Conservation (phyloP, 2,329 filamentous ascomycete species). For the Alternaria sp. region DNA sequence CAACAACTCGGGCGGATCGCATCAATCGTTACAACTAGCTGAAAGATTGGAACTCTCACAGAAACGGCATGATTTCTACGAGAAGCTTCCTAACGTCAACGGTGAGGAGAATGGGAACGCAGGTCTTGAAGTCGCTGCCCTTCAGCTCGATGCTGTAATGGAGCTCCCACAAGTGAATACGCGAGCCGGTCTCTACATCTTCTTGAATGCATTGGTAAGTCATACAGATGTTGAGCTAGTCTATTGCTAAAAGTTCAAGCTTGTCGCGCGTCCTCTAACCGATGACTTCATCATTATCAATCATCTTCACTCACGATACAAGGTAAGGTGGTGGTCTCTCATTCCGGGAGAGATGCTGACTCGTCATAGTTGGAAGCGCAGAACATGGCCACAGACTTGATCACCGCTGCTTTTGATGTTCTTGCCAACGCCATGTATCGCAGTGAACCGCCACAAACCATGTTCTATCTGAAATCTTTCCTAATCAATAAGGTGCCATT, state of each 20-base stretch:
- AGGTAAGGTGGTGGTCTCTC: conserved; percentile 57
- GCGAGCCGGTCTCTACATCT: conserved; percentile 83
- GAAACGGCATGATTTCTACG: conserved; percentile 54
- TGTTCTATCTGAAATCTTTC: conserved; percentile 84
- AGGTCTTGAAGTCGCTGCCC: conserved; percentile 51
- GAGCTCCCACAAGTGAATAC: conserved; percentile 78
- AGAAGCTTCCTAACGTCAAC: conserved; percentile 54
- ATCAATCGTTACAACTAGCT: conserved; percentile 61
- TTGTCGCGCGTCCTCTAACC: conserved; percentile 81
- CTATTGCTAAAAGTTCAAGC: conserved; percentile 61
- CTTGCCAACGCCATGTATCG: conserved; percentile 86
- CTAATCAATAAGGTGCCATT: conserved; percentile 77
- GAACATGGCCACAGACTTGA: conserved; percentile 79
- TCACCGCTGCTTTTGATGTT: conserved; percentile 88
- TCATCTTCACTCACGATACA: conserved; percentile 85
- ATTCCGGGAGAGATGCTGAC: conserved; percentile 38
- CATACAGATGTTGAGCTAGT: not conserved
- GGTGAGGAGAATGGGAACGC: conserved; percentile 52
- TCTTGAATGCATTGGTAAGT: conserved; percentile 80
- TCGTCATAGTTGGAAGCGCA: conserved; percentile 73
- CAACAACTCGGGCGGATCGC: conserved; percentile 60
- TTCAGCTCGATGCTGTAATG: conserved; percentile 64
- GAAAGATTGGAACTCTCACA: conserved; percentile 50
- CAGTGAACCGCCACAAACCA: conserved; percentile 64
- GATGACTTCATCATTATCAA: conserved; percentile 81